Evolutionary conservation across 139 green algal genomes (phyloP), one percentile per base, ranked within the genome.

Genomic region (Chlamydomonas incerta): DNA sequence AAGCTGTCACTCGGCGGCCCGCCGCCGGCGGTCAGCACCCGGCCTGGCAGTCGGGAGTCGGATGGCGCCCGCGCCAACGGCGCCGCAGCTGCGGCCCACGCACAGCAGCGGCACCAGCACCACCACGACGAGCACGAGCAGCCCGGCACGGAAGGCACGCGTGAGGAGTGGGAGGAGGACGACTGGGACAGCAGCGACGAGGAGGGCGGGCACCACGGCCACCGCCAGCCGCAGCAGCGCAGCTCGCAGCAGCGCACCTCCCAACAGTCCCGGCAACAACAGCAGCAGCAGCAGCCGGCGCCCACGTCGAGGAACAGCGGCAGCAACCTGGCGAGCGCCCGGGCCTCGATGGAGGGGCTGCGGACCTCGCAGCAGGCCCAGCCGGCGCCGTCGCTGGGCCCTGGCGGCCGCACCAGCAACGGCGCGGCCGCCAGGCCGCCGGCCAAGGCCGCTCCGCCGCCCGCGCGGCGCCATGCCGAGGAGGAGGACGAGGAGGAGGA

Each of bases 101-200:
- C 0, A 55, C 4, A 8, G 75, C 60, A 26, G 26, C 72, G 28
- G 47, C 72, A 50, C 41, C 41, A 50, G 6, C 41, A 50, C 41
- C 41, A 50, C 41, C 41, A 50, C 41, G 6, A 60, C 55, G 55
- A 24, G 55, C 9, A 60, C 9, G 55, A 11, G 55, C 14, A 1
- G 33, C 74, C 74, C 2, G 66, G 33, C 0, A 77, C 68, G 15
- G 58, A 76, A 26, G 52, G 67, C 31, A 21, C 21, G 2, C 26
- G 4, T 28, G 80, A 86, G 55, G 80, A 86, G 35, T 80, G 65
- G 65, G n/a, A 80, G 67, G 80, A 79, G 17, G 80, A 86, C 37
- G 80, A 86, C 41, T 85, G 79, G 79, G 79, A 85, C 50, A 85
- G 79, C 79, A 85, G 79, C n/a, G 79, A 85, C 33, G 79, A 68